These are phyloP conservation scores for Penstemon newberryi DNA, from an alignment of 257 asterid species.

Conservation along the genomic window DNA sequence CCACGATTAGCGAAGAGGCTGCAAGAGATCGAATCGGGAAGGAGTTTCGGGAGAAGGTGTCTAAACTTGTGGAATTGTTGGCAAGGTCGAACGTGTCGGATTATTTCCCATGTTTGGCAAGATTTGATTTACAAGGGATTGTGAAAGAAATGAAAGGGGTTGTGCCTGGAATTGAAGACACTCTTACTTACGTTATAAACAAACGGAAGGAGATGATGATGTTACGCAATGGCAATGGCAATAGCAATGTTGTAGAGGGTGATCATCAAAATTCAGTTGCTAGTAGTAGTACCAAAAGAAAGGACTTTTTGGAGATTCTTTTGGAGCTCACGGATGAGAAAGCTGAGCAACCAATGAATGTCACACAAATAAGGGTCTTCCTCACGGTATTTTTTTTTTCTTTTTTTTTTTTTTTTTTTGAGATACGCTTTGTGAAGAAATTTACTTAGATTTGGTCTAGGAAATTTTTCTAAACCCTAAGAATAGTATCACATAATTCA, in stretches of 20 bases:
- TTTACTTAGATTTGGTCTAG: too few relatives aligned
- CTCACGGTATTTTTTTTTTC: background rate
- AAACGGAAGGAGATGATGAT: background rate
- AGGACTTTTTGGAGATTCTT: background rate
- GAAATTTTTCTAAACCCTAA: too few relatives aligned
- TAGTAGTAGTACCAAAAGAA: background rate
- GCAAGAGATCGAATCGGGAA: background rate
- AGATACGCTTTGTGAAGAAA: too few relatives aligned
- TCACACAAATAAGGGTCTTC: background rate
- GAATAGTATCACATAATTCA: too few relatives aligned
- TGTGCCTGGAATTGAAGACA: too few relatives aligned
- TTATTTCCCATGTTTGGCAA: background rate
- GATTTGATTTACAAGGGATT: background rate
- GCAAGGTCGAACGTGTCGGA: constrained; percentile 5
- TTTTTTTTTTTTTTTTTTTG: too few relatives aligned
- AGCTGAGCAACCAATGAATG: background rate
- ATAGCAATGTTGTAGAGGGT: too few relatives aligned
- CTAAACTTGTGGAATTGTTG: constrained; percentile 5
- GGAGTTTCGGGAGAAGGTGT: background rate
- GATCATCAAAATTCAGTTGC: too few relatives aligned
- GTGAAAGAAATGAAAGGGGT: background rate
- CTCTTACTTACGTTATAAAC: background rate
- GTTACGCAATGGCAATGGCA: too few relatives aligned
- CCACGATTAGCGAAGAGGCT: background rate
- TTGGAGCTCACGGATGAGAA: background rate